Evolutionary conservation across 495 filamentous ascomycete genomes (phyloP), one percentile per base, ranked within the genome.

Genomic region (Ascodesmis nigricans): DNA sequence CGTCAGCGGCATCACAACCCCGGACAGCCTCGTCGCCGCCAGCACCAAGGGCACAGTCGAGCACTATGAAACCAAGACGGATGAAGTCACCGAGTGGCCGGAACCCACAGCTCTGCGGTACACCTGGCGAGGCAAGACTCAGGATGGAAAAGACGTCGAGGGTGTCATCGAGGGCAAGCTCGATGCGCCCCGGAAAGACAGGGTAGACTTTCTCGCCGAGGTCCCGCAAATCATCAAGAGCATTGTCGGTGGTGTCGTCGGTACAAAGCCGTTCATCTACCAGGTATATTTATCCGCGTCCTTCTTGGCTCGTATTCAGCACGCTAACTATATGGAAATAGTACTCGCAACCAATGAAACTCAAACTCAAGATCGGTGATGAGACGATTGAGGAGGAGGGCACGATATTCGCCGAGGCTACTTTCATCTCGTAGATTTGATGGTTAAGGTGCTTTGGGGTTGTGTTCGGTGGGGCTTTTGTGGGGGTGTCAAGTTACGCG

Each of bases 341-440:
- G 48, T 52, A 33, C 14, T 29, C 20, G 3, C 48, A 65, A 29
- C 67, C 65, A 50, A 56, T 78, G 25, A 65, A 69, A 4, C 55
- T 95, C 26, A 82, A 82, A 58, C 45, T 92, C 36, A 84, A 84
- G 52, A 61, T 84, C 38, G 81, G 76, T 20, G 80, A 78, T 38
- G 58, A 73, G 41, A 75, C 79, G 49, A 60, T 65, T 21, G 58
- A 63, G 13, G 84, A 93, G 51, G 61, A 87, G 51, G 87, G 84
- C 33, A 56, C 43, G 18, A 47, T 84, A 36, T 87, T 84, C 57
- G 65, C 63, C 26, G 84, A 95, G 57, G 79, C 84, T 1, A 91
- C 80, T 20, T 93, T 91, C 62, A 92, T 95, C 57, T 82, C 74
- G n/a, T n/a, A n/a, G n/a, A n/a, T n/a, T n/a, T n/a, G n/a, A n/a